Evolutionary conservation across 352 stramenopile genomes (phyloP).

Genomic region (Peronospora destructor): DNA sequence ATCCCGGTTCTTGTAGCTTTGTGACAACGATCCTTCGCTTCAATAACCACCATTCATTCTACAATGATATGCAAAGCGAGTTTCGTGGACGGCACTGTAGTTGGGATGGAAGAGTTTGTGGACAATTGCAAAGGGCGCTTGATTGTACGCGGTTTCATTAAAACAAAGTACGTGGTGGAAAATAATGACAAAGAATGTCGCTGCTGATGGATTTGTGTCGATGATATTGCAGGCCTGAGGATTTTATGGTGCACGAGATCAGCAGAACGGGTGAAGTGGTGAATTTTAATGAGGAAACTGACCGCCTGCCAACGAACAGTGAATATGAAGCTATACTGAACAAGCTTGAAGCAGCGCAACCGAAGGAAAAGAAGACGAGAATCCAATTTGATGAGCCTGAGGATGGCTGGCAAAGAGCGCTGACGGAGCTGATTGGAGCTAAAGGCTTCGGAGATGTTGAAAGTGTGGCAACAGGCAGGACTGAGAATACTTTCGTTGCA

Average conservation of each 20-base stretch:
- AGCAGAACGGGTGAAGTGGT: slow-evolving; percentile 34
- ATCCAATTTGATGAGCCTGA: slow-evolving; percentile 48
- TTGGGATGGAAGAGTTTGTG: slow-evolving; percentile 50
- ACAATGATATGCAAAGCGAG: neutral
- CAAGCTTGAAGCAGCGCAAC: slow-evolving; percentile 23
- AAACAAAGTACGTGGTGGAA: slow-evolving; percentile 31
- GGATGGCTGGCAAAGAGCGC: slow-evolving; percentile 41
- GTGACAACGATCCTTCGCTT: neutral
- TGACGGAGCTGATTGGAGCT: slow-evolving; percentile 28
- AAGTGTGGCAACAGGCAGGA: slow-evolving; percentile 18
- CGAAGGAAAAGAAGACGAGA: slow-evolving; percentile 35
- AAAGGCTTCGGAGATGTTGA: slow-evolving; percentile 13
- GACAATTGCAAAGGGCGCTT: slow-evolving; percentile 5
- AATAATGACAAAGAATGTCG: neutral
- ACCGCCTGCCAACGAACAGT: slow-evolving; percentile 27
- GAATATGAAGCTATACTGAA: slow-evolving; percentile 34
- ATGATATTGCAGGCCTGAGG: slow-evolving; percentile 25
- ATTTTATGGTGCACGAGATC: slow-evolving; percentile 76
- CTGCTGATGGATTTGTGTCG: slow-evolving; percentile 1
- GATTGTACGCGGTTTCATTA: slow-evolving; percentile 34
- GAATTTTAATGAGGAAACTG: slow-evolving; percentile 21
- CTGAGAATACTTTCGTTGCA: slow-evolving; percentile 22
- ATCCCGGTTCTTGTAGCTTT: neutral
- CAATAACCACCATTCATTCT: neutral
- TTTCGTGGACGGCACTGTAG: slow-evolving; percentile 15